phyloP scores from a whole-genome alignment of 805 yeast species.

The Myxozyma nipponensis region DNA sequence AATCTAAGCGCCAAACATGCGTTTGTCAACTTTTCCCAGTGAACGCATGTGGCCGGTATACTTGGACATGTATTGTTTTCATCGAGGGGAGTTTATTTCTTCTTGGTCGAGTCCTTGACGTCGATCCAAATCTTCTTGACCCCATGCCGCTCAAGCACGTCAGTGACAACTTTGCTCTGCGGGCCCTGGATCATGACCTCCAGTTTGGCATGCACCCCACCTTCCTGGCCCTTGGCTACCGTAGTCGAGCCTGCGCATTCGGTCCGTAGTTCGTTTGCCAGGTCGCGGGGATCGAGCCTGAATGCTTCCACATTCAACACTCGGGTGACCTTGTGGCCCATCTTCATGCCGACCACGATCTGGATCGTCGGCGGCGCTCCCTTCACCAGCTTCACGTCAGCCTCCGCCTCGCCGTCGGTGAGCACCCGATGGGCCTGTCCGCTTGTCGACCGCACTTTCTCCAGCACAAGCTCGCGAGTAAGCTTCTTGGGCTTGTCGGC shows the following conservation, averaged over 20 bases:
- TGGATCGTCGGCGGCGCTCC: conserved; percentile 68
- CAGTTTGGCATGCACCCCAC: conserved; percentile 46
- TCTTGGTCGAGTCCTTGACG: conserved; percentile 45
- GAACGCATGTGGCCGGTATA: conserved; percentile 25
- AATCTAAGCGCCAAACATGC: conserved; percentile 19
- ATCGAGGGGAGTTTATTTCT: not conserved
- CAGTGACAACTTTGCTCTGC: conserved; percentile 62
- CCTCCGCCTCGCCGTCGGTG: conserved; percentile 45
- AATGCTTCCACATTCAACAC: conserved; percentile 67
- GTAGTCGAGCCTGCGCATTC: conserved; percentile 90
- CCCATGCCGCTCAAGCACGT: conserved; percentile 57
- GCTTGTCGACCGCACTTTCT: conserved; percentile 44
- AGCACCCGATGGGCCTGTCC: conserved; percentile 46
- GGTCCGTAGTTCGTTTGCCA: conserved; percentile 66
- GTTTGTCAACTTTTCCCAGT: not conserved
- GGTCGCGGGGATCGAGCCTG: conserved; percentile 56
- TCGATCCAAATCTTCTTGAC: conserved; percentile 63
- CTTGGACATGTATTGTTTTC: conserved; percentile 13
- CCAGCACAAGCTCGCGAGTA: conserved; percentile 39
- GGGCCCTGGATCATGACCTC: conserved; percentile 92
- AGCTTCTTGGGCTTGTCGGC: conserved; percentile 21
- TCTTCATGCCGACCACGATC: conserved; percentile 67
- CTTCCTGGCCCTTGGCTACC: conserved; percentile 37
- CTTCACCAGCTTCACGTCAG: conserved; percentile 43
- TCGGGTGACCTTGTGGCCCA: conserved; percentile 80